Evolutionary conservation across 2,329 filamentous ascomycete genomes (phyloP).

Genomic region (Capronia coronata): DNA sequence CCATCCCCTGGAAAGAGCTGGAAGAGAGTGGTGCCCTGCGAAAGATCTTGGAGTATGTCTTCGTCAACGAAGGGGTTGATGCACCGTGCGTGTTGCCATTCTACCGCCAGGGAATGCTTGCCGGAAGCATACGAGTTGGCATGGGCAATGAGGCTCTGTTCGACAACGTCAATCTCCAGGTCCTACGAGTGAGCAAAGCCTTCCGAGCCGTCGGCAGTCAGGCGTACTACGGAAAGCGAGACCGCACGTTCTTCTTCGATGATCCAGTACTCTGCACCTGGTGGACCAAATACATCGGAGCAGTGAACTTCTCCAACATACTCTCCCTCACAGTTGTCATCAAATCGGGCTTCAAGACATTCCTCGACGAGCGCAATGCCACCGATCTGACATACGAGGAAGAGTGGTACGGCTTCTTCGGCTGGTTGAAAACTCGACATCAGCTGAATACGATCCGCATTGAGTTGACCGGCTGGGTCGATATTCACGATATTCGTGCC

Average conservation of each 20-base stretch:
- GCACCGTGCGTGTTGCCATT: constrained; percentile 6
- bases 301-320: constrained; percentile 13
- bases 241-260: constrained; percentile 15
- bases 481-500: neutral
- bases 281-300: constrained; percentile 22
- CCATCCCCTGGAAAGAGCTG: neutral
- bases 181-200: constrained; percentile 15
- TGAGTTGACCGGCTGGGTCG: constrained; percentile 10
- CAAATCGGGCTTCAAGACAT: constrained; percentile 11
- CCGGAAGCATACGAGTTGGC: constrained; percentile 9
- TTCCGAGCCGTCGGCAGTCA: constrained; percentile 11
- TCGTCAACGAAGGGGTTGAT: neutral
- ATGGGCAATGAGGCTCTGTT: constrained; percentile 4
- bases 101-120: constrained; percentile 19
- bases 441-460: constrained; percentile 8
- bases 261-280: constrained; percentile 16
- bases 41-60: constrained; percentile 6
- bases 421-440: constrained; percentile 10
- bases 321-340: constrained; percentile 7
- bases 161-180: constrained; percentile 17
- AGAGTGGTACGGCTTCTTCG: constrained; percentile 17
- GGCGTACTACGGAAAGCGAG: constrained; percentile 16
- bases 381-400: constrained; percentile 17
- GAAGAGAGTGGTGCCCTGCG: neutral
- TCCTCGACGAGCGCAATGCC: neutral